Base-by-base conservation (phyloP, 495 filamentous ascomycete genomes). In the Annulohypoxylon moriforme region DNA sequence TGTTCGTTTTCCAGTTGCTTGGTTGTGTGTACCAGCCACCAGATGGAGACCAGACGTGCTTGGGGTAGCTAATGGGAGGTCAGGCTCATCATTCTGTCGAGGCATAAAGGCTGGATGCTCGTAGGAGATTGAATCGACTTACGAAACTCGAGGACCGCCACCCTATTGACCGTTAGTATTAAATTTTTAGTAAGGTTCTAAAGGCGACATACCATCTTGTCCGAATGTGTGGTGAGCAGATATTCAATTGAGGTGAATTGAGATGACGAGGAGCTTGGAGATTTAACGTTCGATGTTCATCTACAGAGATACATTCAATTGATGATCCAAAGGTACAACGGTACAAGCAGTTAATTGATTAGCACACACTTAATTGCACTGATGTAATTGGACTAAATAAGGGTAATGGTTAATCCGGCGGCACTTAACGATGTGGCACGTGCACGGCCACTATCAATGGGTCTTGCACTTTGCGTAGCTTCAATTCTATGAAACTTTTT, bases 11-110 rank as follows among this genome's bases (percentile, higher is more conserved):
- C 96, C 96, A 99, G 86, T 99, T 99, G 70, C 84, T 84, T 9
- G 96, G 96, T 79, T 94, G 95, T 31, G 90, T 82, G 82, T 99
- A 99, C 96, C 96, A 99, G 76, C 96, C 96, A 85, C 96, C 96
- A 64, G 96, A 87, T 66, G 96, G 96, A 76, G 96, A 98, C 96
- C 96, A 99, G 85, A 99, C 92, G 85, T 99, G 94, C 85, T 97
- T 97, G 77, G 96, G 96, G 82, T 97, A 98, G 77, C 95, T 98
- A 68, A 29, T 11, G 60, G 38, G 61, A 60, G 60, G 44, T 67
- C 18, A 63, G 59, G 55, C 47, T 68, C n/a, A 42, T 57, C n/a
- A 44, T 44, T 44, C 14, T 20, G 22, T 61, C 58, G 72, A 47
- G n/a, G 27, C 50, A 72, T 47, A 52, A 38, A 67, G n/a, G 52